Evolutionary conservation across 768 basidiomycete species (phyloP).

Genomic region (Serendipita sp.): DNA sequence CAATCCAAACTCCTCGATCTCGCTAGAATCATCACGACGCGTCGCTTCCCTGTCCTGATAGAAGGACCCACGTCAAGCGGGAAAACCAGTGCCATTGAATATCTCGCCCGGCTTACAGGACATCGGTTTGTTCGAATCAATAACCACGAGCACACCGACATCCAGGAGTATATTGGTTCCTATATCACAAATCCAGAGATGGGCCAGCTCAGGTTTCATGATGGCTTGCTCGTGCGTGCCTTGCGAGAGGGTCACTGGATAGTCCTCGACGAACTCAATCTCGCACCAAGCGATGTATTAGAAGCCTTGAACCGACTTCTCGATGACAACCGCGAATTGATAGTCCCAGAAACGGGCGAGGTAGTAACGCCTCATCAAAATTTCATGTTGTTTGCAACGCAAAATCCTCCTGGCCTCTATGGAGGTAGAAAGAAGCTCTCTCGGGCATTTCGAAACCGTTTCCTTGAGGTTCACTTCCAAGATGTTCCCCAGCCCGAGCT

Average conservation of each 20-base stretch:
- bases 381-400: slow-evolving; percentile 97
- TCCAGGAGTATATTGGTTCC: slow-evolving; percentile 94
- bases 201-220: slow-evolving; percentile 89
- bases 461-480: slow-evolving; percentile 93
- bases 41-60: slow-evolving; percentile 85
- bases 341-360: slow-evolving; percentile 93
- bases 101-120: slow-evolving; percentile 80
- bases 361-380: slow-evolving; percentile 83
- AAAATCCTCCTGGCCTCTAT: slow-evolving; percentile 92
- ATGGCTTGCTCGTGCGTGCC: slow-evolving; percentile 85
- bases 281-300: slow-evolving; percentile 94
- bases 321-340: slow-evolving; percentile 91
- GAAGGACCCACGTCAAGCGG: slow-evolving; percentile 97
- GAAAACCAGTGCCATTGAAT: slow-evolving; percentile 94
- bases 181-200: slow-evolving; percentile 86
- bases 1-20: slow-evolving; percentile 86
- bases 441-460: slow-evolving; percentile 90
- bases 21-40: slow-evolving; percentile 76
- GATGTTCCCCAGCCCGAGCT: slow-evolving; percentile 91
- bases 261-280: slow-evolving; percentile 90
- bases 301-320: slow-evolving; percentile 92
- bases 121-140: slow-evolving; percentile 97
- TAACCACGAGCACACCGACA: slow-evolving; percentile 98
- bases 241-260: slow-evolving; percentile 91
- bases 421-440: slow-evolving; percentile 90